Percentiles rank a stretch among this genome's conserved stretches.
Evolutionary conservation across 2,329 filamentous ascomycete species (phyloP).

Genomic region (Albophoma yamanashiensis): DNA sequence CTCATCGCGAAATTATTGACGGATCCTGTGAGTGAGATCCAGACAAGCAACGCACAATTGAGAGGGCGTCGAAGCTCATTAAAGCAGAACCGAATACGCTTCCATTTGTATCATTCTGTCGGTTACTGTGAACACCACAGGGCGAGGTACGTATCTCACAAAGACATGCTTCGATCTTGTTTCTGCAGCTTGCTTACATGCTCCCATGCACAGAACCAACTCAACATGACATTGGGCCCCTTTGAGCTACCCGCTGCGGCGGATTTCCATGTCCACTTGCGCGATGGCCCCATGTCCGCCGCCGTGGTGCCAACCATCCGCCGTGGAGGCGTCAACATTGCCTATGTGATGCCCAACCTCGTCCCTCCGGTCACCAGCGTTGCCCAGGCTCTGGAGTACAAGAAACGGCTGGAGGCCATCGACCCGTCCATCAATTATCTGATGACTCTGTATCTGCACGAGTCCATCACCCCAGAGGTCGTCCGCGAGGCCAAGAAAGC

Average conservation of each 20-base stretch:
- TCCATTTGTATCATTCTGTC: neutral
- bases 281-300: constrained; percentile 56
- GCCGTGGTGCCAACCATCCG: constrained; percentile 39
- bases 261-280: constrained; percentile 62
- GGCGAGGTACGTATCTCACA: neutral
- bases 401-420: constrained; percentile 46
- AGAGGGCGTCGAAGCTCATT: neutral
- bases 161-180: neutral
- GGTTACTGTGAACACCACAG: neutral
- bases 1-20: neutral
- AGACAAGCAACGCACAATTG: neutral
- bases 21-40: neutral
- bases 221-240: neutral
- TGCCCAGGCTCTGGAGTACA: constrained; percentile 54
- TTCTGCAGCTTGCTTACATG: neutral
- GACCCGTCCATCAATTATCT: constrained; percentile 56
- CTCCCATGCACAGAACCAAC: neutral
- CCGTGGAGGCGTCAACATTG: constrained; percentile 55
- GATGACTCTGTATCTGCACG: constrained; percentile 53
- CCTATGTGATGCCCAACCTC: constrained; percentile 53
- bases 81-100: neutral
- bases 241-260: constrained; percentile 51
- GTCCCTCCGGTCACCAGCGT: constrained; percentile 53
- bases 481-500: constrained; percentile 64
- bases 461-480: constrained; percentile 53